Evolutionary conservation across 1,284 basidiomycete species (phyloP), one percentile per base, ranked within the genome.

Genomic region (Marasmius oreades): DNA sequence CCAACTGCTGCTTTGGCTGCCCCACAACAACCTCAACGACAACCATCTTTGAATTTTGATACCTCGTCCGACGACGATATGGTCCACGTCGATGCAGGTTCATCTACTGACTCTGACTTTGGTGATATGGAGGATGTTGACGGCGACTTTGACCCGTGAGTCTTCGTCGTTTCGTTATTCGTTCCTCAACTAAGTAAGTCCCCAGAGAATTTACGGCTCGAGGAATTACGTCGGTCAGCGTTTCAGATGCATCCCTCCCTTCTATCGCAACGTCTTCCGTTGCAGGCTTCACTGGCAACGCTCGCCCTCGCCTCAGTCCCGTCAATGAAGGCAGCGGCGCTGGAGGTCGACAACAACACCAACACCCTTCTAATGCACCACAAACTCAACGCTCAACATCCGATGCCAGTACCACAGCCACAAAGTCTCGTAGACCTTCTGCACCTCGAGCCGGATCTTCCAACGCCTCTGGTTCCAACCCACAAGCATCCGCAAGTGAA

Each of bases 101-200:
- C 80, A 34, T 79, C 80, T 5, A 81, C 79, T 3, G 79, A 80
- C 10, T 79, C 80, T 14, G 83, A 80, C 23, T 85, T 82, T 60
- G 86, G 84, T 23, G 76, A 78, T 53, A 77, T 83, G 69, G n/a
- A n/a, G n/a, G 84, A 85, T 58, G 80, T 83, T 48, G 86, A 79
- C 7, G 88, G 84, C 54, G 87, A 88, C 56, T 90, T 89, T 61
- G 88, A 91, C 65, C 86, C 87, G 86, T 89, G 67, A 65, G 86
- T 76, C 8, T n/a, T n/a, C n/a, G n/a, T n/a, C n/a, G 42, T 42
- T 48, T 45, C 60, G 24, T 26, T 44, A 43, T 23, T 31, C 4
- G 34, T 23, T 23, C 50, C 42, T 52, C 36, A 11, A 5, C 55
- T 54, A 59, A 55, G 53, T 33, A 10, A 42, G 22, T 48, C 11